Base-by-base conservation (phyloP, 2,329 filamentous ascomycete genomes). In the Xylaria sp. region DNA sequence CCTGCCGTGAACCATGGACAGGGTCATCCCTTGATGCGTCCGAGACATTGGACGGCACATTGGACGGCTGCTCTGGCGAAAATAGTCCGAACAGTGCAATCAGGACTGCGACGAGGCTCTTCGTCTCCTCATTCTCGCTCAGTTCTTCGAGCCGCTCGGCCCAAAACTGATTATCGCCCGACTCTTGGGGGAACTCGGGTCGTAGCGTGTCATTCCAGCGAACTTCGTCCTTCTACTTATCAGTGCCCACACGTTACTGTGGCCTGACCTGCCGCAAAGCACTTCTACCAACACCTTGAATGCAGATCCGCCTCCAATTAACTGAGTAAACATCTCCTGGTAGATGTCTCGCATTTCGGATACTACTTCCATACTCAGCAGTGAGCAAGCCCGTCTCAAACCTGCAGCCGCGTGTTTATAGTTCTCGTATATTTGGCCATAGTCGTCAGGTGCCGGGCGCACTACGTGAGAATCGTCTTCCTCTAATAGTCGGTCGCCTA, bases 321-420 rank as follows among this genome's bases (percentile, higher is more conserved):
- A 15, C 48, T 70, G 65, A 2, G 31, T 50, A 23, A 54, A 61
- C 2, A 65, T 54, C 50, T 67, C 55, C 25, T 23, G 34, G 41
- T 39, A 57, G 10, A 67, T 58, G 46, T 68, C 68, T 12, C 57
- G 60, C 61, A 70, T 48, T 62, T 70, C 68, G 4, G n/a, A 37
- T 15, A 52, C 52, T 18, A 37, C 28, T 12, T 57, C 50, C 18
- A 54, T 12, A 23, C 52, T 50, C 37, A 68, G 37, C 3, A 62
- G 15, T 39, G 59, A 64, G 31, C 48, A 44, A 25, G 55, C 60
- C 15, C 41, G 59, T 25, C 54, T 62, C 9, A 64, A 13, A 23
- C 54, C 59, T 13, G 34, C 37, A 18, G 39, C 28, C 20, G 65
- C 56, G 46, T 25, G 9, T 46, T 70, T 67, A 46, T 52, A 28